These are phyloP conservation scores for Metarhizium sp. DNA, from an alignment of 2,329 filamentous ascomycete genomes.

Conservation along the genomic window DNA sequence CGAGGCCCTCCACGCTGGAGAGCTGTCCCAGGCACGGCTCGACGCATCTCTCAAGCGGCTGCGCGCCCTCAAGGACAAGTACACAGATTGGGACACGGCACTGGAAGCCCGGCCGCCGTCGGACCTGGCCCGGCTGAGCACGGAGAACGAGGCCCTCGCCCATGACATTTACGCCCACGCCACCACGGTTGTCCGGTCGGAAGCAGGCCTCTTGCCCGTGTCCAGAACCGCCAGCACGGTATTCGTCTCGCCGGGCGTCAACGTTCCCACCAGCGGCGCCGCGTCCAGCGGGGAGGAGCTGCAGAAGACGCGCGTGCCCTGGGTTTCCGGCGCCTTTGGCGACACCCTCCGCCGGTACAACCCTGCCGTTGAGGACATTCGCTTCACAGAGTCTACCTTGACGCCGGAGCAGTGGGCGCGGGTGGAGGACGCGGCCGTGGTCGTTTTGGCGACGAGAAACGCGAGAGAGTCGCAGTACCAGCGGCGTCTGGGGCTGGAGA, in stretches of 20 bases:
- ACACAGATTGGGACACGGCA: slow-evolving; percentile 14
- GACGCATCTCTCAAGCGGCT: slow-evolving; percentile 12
- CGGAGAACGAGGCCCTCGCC: slow-evolving; percentile 9
- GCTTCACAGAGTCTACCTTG: slow-evolving; percentile 12
- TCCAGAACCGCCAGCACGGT: slow-evolving; percentile 10
- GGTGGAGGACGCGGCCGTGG: slow-evolving; percentile 12
- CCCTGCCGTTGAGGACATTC: slow-evolving; percentile 9
- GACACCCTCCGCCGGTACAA: slow-evolving; percentile 11
- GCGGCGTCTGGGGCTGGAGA: slow-evolving; percentile 11
- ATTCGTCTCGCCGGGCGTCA: slow-evolving; percentile 15
- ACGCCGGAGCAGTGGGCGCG: slow-evolving; percentile 11
- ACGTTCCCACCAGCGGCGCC: slow-evolving; percentile 14
- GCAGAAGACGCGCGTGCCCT: slow-evolving; percentile 15
- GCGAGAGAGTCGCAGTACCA: slow-evolving; percentile 16
- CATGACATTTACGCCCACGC: slow-evolving; percentile 11
- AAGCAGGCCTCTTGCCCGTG: slow-evolving; percentile 10
- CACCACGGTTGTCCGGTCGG: slow-evolving; percentile 12
- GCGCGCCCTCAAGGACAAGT: slow-evolving; percentile 11
- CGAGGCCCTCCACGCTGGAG: slow-evolving; percentile 9
- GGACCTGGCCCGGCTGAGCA: slow-evolving; percentile 9
- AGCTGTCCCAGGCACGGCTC: slow-evolving; percentile 9
- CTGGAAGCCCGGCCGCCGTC: slow-evolving; percentile 5
- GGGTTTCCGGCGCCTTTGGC: slow-evolving; percentile 14
- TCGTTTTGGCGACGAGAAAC: slow-evolving; percentile 16
- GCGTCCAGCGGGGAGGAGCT: slow-evolving; percentile 12